phyloP scores from a whole-genome alignment of 495 filamentous ascomycete species.

The Penicillium daleae region DNA sequence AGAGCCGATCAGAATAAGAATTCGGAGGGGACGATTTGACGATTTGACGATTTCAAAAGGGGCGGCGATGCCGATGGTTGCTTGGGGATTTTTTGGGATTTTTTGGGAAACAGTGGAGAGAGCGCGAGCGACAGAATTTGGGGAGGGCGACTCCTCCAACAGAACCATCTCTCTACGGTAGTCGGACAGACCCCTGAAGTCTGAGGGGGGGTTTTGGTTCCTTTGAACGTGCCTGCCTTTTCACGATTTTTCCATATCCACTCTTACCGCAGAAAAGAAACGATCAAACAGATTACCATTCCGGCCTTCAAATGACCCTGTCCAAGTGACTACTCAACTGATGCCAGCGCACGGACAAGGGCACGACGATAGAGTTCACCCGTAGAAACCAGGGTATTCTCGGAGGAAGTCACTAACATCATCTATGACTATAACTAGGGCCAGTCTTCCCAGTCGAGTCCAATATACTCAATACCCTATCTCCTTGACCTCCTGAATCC shows the following conservation, averaged over 20 bases:
- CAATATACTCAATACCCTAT: not conserved
- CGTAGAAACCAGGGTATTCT: constrained; percentile 3
- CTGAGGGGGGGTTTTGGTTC: too few species aligned
- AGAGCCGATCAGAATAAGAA: constrained; percentile 1
- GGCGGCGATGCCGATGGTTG: constrained; percentile 24
- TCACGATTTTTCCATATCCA: not conserved
- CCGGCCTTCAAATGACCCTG: not conserved
- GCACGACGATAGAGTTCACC: constrained; percentile 13
- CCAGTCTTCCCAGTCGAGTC: not conserved
- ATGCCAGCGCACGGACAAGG: constrained; percentile 17
- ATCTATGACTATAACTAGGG: not conserved
- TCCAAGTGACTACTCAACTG: not conserved
- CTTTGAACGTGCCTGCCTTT: not conserved
- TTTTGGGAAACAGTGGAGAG: constrained; percentile 1
- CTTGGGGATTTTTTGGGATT: constrained; percentile 13
- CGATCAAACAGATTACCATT: not conserved
- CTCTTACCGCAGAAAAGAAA: not conserved
- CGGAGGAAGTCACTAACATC: not conserved
- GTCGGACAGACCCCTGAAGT: too few species aligned
- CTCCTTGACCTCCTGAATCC: not conserved
- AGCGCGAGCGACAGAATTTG: not conserved
- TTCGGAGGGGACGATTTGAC: not conserved
- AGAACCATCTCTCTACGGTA: too few species aligned
- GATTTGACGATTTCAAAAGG: constrained; percentile 29
- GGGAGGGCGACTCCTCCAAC: too few species aligned